Evolutionary conservation across 2,329 filamentous ascomycete genomes (phyloP), one percentile per base, ranked within the genome.

Genomic region (Alternaria ethzedia): DNA sequence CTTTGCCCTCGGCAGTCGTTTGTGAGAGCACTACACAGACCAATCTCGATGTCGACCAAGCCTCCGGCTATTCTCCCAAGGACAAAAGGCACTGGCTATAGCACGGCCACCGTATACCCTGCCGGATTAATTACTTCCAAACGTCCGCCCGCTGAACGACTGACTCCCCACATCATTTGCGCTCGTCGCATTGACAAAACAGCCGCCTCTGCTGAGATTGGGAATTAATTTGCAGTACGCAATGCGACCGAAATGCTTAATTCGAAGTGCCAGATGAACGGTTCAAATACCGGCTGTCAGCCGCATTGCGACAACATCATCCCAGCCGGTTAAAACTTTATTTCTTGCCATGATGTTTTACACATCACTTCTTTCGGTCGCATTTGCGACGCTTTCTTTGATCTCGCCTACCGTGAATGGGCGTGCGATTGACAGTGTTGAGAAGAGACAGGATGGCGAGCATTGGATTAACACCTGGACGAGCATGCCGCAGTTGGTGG

Each of bases 381-480:
- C 28, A 3, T 32, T 41, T 17, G 17, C 21, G 5, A 25, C 54
- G 7, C 44, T 57, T 23, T 49, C 54, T 25, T 21, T 49, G 5
- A 3, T 49, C 4, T 26, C 26, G 10, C 44, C 54, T 0, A 3
- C 21, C 0, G 36, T 30, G 0, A n/a, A 57, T 23, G 55, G 59
- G 4, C 68, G 59, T 23, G 60, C 63, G 8, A 57, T 54, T 32
- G 47, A 47, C 2, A 12, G 10, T 3, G 30, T 69, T 45, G 59
- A 63, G 3, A 66, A 61, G 25, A 62, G 70, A 50, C 70, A 73
- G 49, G 70, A 72, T 68, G 67, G 23, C 3, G 87, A 7, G 83
- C 84, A 86, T 66, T 90, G 88, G 88, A 83, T 89, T 17, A 84
- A 86, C 61, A 87, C 86, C 1, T 91, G 89, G 89, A 85, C 86